Evolutionary conservation across 257 asterid species (phyloP).

Genomic region (Solanum chiquidenum): DNA sequence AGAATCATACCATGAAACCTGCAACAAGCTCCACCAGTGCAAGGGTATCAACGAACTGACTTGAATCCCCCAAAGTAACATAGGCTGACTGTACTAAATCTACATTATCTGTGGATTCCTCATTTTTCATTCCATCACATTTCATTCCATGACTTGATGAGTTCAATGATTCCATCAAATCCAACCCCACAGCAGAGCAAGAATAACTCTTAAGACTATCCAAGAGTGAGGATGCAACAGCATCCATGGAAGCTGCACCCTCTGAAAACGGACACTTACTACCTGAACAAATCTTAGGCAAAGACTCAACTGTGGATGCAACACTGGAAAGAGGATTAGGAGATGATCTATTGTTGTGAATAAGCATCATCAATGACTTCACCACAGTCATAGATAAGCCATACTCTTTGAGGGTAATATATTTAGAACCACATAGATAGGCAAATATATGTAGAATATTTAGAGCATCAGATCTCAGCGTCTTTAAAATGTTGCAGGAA

Average conservation of each 20-base stretch:
- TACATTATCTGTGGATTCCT: constrained; percentile 14
- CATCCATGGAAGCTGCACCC: constrained; percentile 44
- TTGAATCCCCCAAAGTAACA: constrained; percentile 16
- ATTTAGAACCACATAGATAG: constrained; percentile 49
- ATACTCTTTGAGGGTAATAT: constrained; percentile 41
- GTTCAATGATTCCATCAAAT: constrained; percentile 13
- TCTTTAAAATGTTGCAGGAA: constrained; percentile 51
- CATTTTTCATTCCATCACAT: constrained; percentile 9
- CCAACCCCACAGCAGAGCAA: constrained; percentile 16
- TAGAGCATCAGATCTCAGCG: constrained; percentile 30
- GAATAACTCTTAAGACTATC: constrained; percentile 45
- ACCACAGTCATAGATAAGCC: constrained; percentile 46
- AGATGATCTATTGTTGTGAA: constrained; percentile 39
- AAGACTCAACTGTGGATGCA: constrained; percentile 12
- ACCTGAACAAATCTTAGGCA: constrained; percentile 26
- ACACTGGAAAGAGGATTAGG: constrained; percentile 10
- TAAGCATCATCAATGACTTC: constrained; percentile 55
- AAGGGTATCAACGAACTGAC: constrained; percentile 41
- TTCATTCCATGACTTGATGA: constrained; percentile 4
- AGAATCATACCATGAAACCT: constrained; percentile 54
- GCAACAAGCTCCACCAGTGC: constrained; percentile 68
- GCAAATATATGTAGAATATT: constrained; percentile 74
- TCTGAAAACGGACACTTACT: constrained; percentile 58
- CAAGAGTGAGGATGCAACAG: constrained; percentile 40
- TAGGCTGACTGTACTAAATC: constrained; percentile 7